Conservation (phyloP, 768 basidiomycete species). For the Hygrocybe punicea region DNA sequence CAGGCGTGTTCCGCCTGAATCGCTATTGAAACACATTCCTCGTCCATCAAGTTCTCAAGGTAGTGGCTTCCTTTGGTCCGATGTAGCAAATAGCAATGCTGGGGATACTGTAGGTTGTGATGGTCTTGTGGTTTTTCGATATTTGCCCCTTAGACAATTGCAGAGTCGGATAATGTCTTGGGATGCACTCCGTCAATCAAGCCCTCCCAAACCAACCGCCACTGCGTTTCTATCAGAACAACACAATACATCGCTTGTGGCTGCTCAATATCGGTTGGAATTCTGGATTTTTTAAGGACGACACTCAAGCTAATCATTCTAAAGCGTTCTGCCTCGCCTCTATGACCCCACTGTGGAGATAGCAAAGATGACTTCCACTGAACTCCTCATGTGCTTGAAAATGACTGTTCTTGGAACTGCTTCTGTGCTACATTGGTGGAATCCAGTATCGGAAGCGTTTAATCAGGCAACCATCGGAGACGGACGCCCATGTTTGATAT, state of each 20-base stretch:
- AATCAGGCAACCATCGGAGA: slow-evolving; percentile 39
- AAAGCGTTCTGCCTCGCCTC: slow-evolving; percentile 50
- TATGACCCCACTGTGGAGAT: slow-evolving; percentile 36
- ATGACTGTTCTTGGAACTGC: slow-evolving; percentile 63
- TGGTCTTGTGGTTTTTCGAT: background rate
- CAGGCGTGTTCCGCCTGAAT: slow-evolving; percentile 27
- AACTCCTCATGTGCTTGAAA: slow-evolving; percentile 53
- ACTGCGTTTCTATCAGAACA: slow-evolving; percentile 73
- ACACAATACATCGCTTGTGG: slow-evolving; percentile 46
- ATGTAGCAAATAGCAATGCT: slow-evolving; percentile 5
- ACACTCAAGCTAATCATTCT: background rate
- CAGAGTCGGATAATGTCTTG: slow-evolving; percentile 59
- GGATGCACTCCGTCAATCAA: slow-evolving; percentile 50
- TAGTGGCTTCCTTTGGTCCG: slow-evolving; percentile 15
- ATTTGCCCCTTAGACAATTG: background rate
- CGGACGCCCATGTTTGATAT: slow-evolving; percentile 35
- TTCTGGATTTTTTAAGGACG: background rate
- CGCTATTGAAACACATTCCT: slow-evolving; percentile 18
- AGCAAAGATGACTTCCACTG: slow-evolving; percentile 44
- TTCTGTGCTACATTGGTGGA: slow-evolving; percentile 65
- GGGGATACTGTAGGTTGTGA: background rate
- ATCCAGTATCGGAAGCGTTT: slow-evolving; percentile 53
- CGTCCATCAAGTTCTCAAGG: background rate
- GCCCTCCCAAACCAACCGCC: slow-evolving; percentile 28
- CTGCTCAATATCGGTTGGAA: slow-evolving; percentile 59